phyloP scores from a whole-genome alignment of 345 rosid species.

The Aethionema arabicum region DNA sequence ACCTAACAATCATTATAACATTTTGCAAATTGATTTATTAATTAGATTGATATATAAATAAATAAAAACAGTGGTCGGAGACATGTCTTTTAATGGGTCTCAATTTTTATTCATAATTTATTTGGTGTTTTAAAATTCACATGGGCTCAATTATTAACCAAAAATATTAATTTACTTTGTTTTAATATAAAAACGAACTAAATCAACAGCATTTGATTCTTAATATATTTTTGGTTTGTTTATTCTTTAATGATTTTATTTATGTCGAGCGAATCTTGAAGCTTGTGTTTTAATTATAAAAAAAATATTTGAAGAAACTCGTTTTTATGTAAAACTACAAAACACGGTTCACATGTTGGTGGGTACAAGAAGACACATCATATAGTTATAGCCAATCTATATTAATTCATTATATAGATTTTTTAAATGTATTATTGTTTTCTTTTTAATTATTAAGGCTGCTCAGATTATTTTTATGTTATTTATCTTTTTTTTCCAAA shows the following conservation, averaged over 20 bases:
- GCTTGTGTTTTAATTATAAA: slow-evolving; percentile 20
- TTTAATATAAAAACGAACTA: slow-evolving; percentile 6
- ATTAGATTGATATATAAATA: neutral
- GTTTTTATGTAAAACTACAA: slow-evolving; percentile 24
- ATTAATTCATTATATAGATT: neutral
- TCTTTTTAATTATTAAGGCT: neutral
- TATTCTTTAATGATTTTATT: slow-evolving; percentile 19
- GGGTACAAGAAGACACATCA: slow-evolving; percentile 25
- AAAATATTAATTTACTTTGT: slow-evolving; percentile 14
- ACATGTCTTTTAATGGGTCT: slow-evolving; percentile 30
- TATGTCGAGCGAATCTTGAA: slow-evolving; percentile 32
- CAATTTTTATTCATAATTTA: neutral
- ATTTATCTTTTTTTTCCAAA: too few species aligned
- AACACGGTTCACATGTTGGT: slow-evolving; percentile 36
- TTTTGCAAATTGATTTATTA: slow-evolving; percentile 6
- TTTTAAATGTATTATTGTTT: neutral
- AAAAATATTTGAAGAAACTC: slow-evolving; percentile 23
- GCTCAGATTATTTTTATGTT: too few species aligned
- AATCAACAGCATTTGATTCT: slow-evolving; percentile 28
- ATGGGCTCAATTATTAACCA: slow-evolving; percentile 35
- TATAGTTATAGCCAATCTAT: neutral
- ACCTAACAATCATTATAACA: slow-evolving; percentile 10
- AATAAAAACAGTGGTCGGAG: slow-evolving; percentile 33
- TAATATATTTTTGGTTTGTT: slow-evolving; percentile 13
- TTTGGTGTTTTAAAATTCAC: slow-evolving; percentile 16